Base-by-base conservation (phyloP, 179 eudicot species). In the Spergularia azorica region DNA sequence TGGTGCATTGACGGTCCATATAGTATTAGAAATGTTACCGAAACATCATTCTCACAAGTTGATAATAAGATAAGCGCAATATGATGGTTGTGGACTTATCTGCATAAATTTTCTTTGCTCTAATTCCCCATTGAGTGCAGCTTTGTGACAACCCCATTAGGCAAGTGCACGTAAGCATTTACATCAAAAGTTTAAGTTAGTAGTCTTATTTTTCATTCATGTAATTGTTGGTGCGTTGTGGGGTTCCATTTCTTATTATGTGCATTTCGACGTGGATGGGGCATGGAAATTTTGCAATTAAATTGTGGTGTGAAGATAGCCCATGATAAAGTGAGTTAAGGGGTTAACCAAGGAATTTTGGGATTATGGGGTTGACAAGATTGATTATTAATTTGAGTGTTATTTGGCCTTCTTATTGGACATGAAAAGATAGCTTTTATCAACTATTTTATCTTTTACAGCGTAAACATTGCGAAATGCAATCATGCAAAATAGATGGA, bases 241-340 rank as follows among this genome's bases (percentile, higher is more conserved):
- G 80, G 80, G 72, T 36, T 75, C 74, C 68, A 18, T 9, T 16
- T 72, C 63, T n/a, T 9, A 18, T 51, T 18, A 50, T 61, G 80
- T 81, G 81, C 84, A 51, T 36, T 70, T 70, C 51, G 64, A 77
- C 78, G 61, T 81, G 84, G 81, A 72, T 65, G 64, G 63, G 70
- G 71, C 81, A 61, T 67, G 58, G 52, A 9, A 66, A 66, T 6
- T 72, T 71, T 16, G 72, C 77, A 57, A 68, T 21, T 77, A 52
- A 73, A 51, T 61, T 54, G 74, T 61, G 78, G 78, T 67, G 63
- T 64, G 61, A 58, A 75, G 38, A 6, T 36, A 9, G 57, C 38
- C 12, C 17, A 68, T 68, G 70, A 64, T 17, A 32, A 54, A 0
- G 16, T 15, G 8, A 48, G 7, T 12, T 15, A 60, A 36, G 73